Percentiles rank a stretch among this genome's conserved stretches.
These are phyloP conservation scores for Lentinula boryana DNA, from an alignment of 768 basidiomycete species.

Conservation along the genomic window DNA sequence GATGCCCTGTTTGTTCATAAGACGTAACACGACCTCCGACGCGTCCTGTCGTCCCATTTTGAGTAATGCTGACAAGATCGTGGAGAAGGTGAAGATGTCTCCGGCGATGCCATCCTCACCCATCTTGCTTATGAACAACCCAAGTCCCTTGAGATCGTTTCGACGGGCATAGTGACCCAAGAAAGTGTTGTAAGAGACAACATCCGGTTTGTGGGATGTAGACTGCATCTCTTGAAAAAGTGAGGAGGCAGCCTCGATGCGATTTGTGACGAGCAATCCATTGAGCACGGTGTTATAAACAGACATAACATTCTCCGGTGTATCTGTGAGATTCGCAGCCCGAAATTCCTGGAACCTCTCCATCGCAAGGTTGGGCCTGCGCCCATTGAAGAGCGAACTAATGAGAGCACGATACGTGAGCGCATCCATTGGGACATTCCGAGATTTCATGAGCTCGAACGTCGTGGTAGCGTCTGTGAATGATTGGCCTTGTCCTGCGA, in stretches of 20 bases:
- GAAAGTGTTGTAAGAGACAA: slow-evolving; percentile 78
- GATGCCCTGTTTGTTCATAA: slow-evolving; percentile 76
- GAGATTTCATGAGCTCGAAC: slow-evolving; percentile 61
- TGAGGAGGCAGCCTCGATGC: slow-evolving; percentile 30
- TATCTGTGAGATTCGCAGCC: slow-evolving; percentile 21
- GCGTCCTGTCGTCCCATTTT: slow-evolving; percentile 65
- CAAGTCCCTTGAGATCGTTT: slow-evolving; percentile 58
- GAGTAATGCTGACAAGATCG: slow-evolving; percentile 73
- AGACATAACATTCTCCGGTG: slow-evolving; percentile 19
- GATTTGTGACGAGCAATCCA: slow-evolving; percentile 48
- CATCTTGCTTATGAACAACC: slow-evolving; percentile 53
- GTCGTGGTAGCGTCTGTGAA: slow-evolving; percentile 47
- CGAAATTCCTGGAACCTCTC: slow-evolving; percentile 47
- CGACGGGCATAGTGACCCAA: slow-evolving; percentile 60
- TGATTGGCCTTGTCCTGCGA: slow-evolving; percentile 55
- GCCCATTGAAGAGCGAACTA: slow-evolving; percentile 48
- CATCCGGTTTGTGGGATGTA: slow-evolving; percentile 58
- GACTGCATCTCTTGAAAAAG: slow-evolving; percentile 39
- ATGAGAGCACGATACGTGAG: slow-evolving; percentile 69
- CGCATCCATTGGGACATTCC: slow-evolving; percentile 52
- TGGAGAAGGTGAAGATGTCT: slow-evolving; percentile 85
- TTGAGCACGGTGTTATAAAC: slow-evolving; percentile 76
- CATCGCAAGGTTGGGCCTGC: slow-evolving; percentile 45
- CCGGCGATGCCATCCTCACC: slow-evolving; percentile 47
- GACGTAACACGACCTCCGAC: slow-evolving; percentile 50